Percentiles rank a stretch among this genome's conserved stretches.
These are phyloP conservation scores for Xylaria sp. DNA, from an alignment of 2,329 filamentous ascomycete species.

Conservation along the genomic window DNA sequence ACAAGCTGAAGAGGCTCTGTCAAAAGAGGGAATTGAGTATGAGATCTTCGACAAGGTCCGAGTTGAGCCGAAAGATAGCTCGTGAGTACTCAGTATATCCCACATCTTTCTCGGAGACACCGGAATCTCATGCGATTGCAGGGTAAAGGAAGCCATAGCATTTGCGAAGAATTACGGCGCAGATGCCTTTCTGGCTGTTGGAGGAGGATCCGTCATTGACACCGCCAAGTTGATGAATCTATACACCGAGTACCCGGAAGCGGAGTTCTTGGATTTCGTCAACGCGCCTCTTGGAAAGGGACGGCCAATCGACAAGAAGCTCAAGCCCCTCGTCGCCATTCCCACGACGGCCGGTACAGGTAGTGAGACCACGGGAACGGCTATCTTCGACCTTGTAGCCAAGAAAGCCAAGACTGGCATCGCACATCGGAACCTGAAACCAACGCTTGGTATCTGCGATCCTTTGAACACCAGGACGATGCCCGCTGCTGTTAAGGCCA, in stretches of 20 bases:
- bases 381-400: slow-evolving; percentile 91
- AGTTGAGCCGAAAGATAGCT: slow-evolving; percentile 92
- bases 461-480: slow-evolving; percentile 92
- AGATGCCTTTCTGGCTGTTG: slow-evolving; percentile 90
- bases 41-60: slow-evolving; percentile 74
- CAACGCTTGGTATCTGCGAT: slow-evolving; percentile 80
- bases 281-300: slow-evolving; percentile 91
- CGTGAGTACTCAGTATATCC: slow-evolving; percentile 45
- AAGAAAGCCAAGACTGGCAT: slow-evolving; percentile 93
- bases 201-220: slow-evolving; percentile 90
- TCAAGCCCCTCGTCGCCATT: slow-evolving; percentile 74
- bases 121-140: slow-evolving; percentile 32
- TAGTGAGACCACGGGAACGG: slow-evolving; percentile 93
- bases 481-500: slow-evolving; percentile 88
- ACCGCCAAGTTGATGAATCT: slow-evolving; percentile 99
- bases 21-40: slow-evolving; percentile 71
- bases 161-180: slow-evolving; percentile 75
- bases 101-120: neutral
- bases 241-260: slow-evolving; percentile 84
- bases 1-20: slow-evolving; percentile 76
- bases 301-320: slow-evolving; percentile 61
- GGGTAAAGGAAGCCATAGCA: slow-evolving; percentile 81
- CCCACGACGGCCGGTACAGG: slow-evolving; percentile 84
- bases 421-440: slow-evolving; percentile 91
- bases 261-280: slow-evolving; percentile 95